phyloP scores from a whole-genome alignment of 129 eudicot species.

The Lactuca sativa region DNA sequence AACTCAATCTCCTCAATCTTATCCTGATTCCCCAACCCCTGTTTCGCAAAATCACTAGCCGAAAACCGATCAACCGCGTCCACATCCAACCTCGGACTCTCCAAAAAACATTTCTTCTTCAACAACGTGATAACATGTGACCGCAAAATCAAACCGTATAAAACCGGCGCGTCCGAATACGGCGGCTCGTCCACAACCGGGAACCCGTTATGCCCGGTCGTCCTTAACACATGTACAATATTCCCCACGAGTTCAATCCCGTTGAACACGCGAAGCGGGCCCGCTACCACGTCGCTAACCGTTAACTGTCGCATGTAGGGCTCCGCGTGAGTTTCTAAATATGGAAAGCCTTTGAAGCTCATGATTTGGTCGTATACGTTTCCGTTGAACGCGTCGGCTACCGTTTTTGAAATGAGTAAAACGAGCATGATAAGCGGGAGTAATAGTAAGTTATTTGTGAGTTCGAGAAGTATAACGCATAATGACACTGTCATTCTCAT shows the following conservation, averaged over 20 bases:
- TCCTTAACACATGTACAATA: constrained; percentile 59
- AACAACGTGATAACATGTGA: constrained; percentile 73
- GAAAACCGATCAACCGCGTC: constrained; percentile 47
- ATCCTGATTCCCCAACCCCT: constrained; percentile 58
- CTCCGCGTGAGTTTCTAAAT: constrained; percentile 80
- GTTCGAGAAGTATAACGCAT: constrained; percentile 78
- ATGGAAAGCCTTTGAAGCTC: constrained; percentile 78
- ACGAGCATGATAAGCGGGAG: constrained; percentile 84
- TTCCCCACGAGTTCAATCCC: constrained; percentile 83
- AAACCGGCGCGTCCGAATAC: constrained; percentile 44
- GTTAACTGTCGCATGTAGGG: constrained; percentile 93
- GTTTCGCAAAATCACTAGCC: constrained; percentile 76
- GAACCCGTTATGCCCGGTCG: constrained; percentile 78
- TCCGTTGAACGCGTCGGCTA: constrained; percentile 74
- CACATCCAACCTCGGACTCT: constrained; percentile 33
- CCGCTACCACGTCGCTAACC: constrained; percentile 77
- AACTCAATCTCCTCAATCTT: constrained; percentile 55
- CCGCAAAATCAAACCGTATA: constrained; percentile 75
- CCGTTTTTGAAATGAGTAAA: constrained; percentile 84
- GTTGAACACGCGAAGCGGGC: constrained; percentile 69
- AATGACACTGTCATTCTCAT: constrained; percentile 95
- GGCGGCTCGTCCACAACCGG: constrained; percentile 81
- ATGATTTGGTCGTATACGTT: constrained; percentile 75
- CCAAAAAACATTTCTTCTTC: constrained; percentile 59
- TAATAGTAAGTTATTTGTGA: constrained; percentile 69